A percentile compares a stretch with the other conserved stretches of the same genome.
Evolutionary conservation across 2,329 filamentous ascomycete genomes (phyloP).

Genomic region (Cercospora citrullina): DNA sequence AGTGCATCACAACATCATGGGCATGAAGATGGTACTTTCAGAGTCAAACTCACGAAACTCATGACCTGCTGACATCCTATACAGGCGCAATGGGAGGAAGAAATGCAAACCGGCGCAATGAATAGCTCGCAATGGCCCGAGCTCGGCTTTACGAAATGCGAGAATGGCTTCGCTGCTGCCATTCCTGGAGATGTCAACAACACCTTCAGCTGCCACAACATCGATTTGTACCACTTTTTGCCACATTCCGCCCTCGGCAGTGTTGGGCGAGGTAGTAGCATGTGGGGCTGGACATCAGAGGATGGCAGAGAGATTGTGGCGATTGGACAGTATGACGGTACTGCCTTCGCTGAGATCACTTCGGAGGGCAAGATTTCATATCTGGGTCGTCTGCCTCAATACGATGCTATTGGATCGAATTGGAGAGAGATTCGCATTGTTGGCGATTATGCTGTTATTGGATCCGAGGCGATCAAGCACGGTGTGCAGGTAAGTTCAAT

Average conservation of each 20-base stretch:
- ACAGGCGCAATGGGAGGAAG: conserved; percentile 38
- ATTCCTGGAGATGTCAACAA: conserved; percentile 22
- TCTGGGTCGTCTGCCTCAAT: conserved; percentile 55
- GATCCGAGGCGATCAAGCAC: conserved; percentile 51
- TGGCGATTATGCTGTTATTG: conserved; percentile 47
- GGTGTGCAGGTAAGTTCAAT: conserved; percentile 49
- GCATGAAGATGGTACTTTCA: conserved; percentile 28
- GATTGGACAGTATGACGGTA: conserved; percentile 57
- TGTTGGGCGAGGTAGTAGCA: conserved; percentile 46
- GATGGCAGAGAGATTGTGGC: conserved; percentile 57
- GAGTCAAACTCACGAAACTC: neutral
- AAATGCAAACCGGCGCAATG: conserved; percentile 40
- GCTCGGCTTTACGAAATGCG: conserved; percentile 39
- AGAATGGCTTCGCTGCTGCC: conserved; percentile 23
- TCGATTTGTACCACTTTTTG: conserved; percentile 57
- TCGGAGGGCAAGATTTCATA: conserved; percentile 54
- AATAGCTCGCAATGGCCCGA: conserved; percentile 42
- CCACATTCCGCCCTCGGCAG: conserved; percentile 57
- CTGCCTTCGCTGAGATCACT: conserved; percentile 56
- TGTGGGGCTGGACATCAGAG: conserved; percentile 57
- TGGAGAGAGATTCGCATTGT: conserved; percentile 56
- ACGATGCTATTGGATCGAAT: conserved; percentile 44
- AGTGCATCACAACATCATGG: conserved; percentile 29
- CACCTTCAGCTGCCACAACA: conserved; percentile 48
- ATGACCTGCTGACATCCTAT: neutral